Evolutionary conservation across 345 rosid species (phyloP).

Genomic region (Nasturtium officinale): DNA sequence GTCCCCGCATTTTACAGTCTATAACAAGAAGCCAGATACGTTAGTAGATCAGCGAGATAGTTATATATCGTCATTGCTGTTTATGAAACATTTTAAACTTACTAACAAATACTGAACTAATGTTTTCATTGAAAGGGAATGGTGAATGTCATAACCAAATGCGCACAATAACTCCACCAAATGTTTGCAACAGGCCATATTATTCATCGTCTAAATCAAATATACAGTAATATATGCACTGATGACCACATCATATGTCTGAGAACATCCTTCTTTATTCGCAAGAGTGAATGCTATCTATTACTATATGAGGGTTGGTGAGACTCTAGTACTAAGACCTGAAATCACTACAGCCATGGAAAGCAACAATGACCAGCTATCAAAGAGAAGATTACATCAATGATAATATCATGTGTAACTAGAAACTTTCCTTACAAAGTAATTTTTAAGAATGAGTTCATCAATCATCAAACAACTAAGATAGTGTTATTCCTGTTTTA

Average conservation of each 20-base stretch:
- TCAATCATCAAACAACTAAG: not conserved
- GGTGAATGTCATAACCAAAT: not conserved
- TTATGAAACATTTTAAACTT: not conserved
- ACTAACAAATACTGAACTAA: constrained; percentile 8
- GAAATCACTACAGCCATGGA: not conserved
- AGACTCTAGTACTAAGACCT: not conserved
- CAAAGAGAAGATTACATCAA: not conserved
- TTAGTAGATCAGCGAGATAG: not conserved
- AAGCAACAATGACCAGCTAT: not conserved
- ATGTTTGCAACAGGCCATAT: constrained; percentile 4
- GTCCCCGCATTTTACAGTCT: constrained; percentile 82
- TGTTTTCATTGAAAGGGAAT: not conserved
- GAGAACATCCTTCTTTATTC: not conserved
- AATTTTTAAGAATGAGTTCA: not conserved
- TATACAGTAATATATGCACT: not conserved
- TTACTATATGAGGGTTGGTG: not conserved
- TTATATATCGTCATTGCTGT: not conserved
- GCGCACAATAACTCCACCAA: constrained; percentile 15
- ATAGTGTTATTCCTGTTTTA: not conserved
- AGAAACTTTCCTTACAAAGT: not conserved
- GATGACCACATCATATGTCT: not conserved
- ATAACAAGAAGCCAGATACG: constrained; percentile 33
- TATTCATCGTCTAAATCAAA: not conserved
- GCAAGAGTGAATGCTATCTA: not conserved
- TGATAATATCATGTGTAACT: not conserved